Evolutionary conservation across 495 filamentous ascomycete genomes (phyloP), one percentile per base, ranked within the genome.

Genomic region (Hyaloscypha finlandica): DNA sequence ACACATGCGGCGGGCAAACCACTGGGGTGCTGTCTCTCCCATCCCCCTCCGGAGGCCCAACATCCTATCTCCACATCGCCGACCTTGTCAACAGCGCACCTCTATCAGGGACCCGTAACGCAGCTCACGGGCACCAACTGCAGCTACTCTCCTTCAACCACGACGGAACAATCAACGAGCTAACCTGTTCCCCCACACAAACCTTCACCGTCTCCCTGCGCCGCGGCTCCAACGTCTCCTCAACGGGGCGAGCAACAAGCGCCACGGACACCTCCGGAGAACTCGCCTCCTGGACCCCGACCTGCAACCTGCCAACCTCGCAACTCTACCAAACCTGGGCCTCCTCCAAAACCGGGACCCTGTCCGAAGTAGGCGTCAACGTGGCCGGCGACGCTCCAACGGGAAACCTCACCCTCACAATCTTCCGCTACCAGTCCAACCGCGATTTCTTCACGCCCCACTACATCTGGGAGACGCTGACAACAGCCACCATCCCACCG

Each of bases 301-400:
- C 12, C 11, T 67, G 68, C 53, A 59, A 62, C 54, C 60, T 70
- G 11, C 68, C 68, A 19, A 48, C 19, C 22, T 67, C 67, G 60
- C 60, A 66, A 56, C 64, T 70, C 39, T 70, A 70, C 54, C 68
- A 70, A 57, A 70, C 68, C 5, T 70, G 52, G 51, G 19, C 53
- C 2, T 55, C 64, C 11, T 64, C 68, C 19, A 67, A 67, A 31
- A 51, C 59, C 12, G 68, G 68, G 2, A 64, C 14, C 6, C 33
- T 70, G 2, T 8, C 59, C 0, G 64, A 61, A 48, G 55, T 70
- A 29, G 59, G 59, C n/a, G 30, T 66, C 31, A 70, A 70, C 35
- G 35, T 70, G 8, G 64, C 64, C 5, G 55, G 59, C 55, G 57
- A 51, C 20, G 6, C 16, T 12, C 64, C 64, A 3, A 63, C 59